Evolutionary conservation across 78 protist species (phyloP), one percentile per base, ranked within the genome.

Genomic region (Dictyostelium brefeldianum): DNA sequence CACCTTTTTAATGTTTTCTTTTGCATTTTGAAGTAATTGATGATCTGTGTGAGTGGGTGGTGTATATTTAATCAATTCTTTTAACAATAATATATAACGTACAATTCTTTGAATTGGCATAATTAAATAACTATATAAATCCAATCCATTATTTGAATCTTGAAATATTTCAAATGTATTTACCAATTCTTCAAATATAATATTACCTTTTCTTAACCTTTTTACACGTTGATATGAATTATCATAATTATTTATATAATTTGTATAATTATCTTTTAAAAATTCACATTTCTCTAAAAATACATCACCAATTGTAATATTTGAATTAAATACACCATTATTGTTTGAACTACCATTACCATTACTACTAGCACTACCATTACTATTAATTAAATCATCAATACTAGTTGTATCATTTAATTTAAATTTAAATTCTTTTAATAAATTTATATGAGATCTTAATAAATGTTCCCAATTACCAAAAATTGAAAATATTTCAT

Each of bases 21-120:
- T 87, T 7, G 93, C 93, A 22, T 74, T 64, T 5, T 46, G 48
- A 9, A 87, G 51, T 54, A 47, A 59, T 29, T 74, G 47, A 70
- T 83, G 59, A 73, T 91, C 95, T 64, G 80, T 59, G 43, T 91
- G 90, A 17, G 36, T 51, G 12, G 29, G 25, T 25, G 90, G 75
- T 67, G 95, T 91, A 41, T 91, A 83, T 47, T 91, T 91, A 22
- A 91, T 20, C 0, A 74, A 25, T 9, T 91, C 95, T 81, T 79
- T 91, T 8, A 91, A 53, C 27, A 91, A 56, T 9, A 91, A 29
- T 0, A 83, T 65, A 56, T 91, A 91, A 51, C 90, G 46, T 50
- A 89, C 90, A 10, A 91, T 79, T 53, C 90, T 46, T 43, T 91
- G 95, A 65, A 91, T 83, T 59, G 95, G 95, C 89, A 78, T 80